Evolutionary conservation across 75 land plant genomes (phyloP).

Genomic region (Azolla pinnata): DNA sequence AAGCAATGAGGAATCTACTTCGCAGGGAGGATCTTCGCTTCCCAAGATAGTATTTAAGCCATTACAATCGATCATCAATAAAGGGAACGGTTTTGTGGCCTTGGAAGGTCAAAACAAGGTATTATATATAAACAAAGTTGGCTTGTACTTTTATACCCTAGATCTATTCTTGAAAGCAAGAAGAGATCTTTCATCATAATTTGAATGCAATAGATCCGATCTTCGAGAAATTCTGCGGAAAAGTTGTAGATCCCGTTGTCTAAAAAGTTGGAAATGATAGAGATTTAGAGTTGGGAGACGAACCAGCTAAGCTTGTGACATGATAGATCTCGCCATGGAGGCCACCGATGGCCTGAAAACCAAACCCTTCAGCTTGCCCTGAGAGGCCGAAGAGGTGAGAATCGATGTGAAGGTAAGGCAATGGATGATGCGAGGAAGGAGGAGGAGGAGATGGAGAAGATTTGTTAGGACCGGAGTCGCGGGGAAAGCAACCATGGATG

Average conservation of each 20-base stretch:
- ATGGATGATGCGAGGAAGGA: background rate
- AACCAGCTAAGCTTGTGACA: constrained; percentile 74
- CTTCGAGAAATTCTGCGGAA: background rate
- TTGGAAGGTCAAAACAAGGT: too few relatives aligned
- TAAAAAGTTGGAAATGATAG: background rate
- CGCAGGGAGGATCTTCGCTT: too few relatives aligned
- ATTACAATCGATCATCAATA: too few relatives aligned
- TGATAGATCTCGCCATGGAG: constrained; percentile 60
- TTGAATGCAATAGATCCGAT: background rate
- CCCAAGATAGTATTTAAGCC: too few relatives aligned
- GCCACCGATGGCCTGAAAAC: constrained; percentile 71
- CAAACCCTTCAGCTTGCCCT: constrained; percentile 89
- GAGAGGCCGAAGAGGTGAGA: constrained; percentile 46
- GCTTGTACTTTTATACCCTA: too few relatives aligned
- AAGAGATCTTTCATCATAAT: too few relatives aligned
- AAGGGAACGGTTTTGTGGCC: too few relatives aligned
- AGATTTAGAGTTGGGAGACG: background rate
- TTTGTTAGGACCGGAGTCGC: too few relatives aligned
- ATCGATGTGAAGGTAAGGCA: constrained; percentile 71
- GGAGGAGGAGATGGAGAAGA: constrained; percentile 1
- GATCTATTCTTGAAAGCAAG: too few relatives aligned
- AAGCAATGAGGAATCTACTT: too few relatives aligned
- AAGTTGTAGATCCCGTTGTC: background rate
- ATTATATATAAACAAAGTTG: too few relatives aligned
- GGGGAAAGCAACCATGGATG: too few relatives aligned